Conservation (phyloP, 371 early-diverging fungal species). For the Dinochytrium kinnereticum region DNA sequence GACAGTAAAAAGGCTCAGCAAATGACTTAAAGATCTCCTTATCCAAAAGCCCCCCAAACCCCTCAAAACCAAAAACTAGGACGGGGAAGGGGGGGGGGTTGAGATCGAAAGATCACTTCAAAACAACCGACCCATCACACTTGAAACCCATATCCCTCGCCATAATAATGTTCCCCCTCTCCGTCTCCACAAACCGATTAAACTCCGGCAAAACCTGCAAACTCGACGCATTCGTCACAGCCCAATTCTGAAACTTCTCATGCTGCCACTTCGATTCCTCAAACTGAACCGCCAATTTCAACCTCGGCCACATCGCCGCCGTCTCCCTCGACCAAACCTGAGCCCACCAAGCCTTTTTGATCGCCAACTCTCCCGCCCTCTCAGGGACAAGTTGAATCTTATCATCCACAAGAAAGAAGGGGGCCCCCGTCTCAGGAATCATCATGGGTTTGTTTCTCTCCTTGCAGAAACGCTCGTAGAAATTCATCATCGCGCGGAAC, state of each 20-base stretch:
- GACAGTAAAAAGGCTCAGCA: too few species aligned
- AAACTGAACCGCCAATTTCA: slow-evolving; percentile 45
- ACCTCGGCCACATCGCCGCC: slow-evolving; percentile 30
- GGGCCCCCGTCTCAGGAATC: slow-evolving; percentile 42
- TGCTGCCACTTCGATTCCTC: slow-evolving; percentile 43
- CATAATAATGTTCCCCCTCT: neutral
- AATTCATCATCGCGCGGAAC: slow-evolving; percentile 21
- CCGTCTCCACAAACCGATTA: neutral
- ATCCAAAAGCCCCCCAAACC: too few species aligned
- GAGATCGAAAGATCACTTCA: slow-evolving; percentile 3
- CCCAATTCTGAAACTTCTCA: slow-evolving; percentile 22
- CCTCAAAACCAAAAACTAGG: too few species aligned
- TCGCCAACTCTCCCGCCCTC: slow-evolving; percentile 20
- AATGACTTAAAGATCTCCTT: too few species aligned
- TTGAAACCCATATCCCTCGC: slow-evolving; percentile 21
- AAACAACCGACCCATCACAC: slow-evolving; percentile 27
- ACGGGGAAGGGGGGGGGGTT: neutral
- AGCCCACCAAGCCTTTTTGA: slow-evolving; percentile 50
- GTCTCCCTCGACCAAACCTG: slow-evolving; percentile 36
- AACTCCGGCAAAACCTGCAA: neutral
- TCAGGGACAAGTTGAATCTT: neutral
- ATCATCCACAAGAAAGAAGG: neutral
- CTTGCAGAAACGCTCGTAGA: slow-evolving; percentile 36
- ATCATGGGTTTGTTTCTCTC: slow-evolving; percentile 39
- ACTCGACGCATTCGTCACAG: slow-evolving; percentile 25